Evolutionary conservation across 305 asterid genomes (phyloP).

Genomic region (Fraxinus nigra): DNA sequence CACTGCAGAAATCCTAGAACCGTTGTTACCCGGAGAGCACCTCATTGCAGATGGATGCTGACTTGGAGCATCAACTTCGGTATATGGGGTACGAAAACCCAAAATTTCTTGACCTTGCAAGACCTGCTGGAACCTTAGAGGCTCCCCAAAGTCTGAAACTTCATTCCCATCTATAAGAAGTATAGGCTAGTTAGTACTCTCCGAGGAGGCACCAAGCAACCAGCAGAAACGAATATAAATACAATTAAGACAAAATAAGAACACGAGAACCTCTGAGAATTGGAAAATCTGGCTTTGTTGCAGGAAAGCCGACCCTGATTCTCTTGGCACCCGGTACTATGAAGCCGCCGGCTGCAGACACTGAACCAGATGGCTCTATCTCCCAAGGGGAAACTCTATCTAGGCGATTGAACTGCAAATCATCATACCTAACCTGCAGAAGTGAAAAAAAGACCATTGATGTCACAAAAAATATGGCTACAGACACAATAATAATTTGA

Average conservation of each 20-base stretch:
- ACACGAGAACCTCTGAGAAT: slow-evolving; percentile 48
- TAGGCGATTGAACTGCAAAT: slow-evolving; percentile 60
- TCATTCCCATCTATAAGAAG: slow-evolving; percentile 53
- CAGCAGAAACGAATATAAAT: not conserved
- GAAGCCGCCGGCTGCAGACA: slow-evolving; percentile 56
- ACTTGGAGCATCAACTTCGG: slow-evolving; percentile 46
- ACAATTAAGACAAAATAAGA: not conserved
- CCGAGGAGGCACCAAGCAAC: not conserved
- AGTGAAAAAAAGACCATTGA: slow-evolving; percentile 7
- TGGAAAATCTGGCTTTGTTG: slow-evolving; percentile 51
- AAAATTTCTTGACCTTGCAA: slow-evolving; percentile 99
- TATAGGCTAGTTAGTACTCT: slow-evolving; percentile 1
- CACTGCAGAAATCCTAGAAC: slow-evolving; percentile 30
- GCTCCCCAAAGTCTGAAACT: slow-evolving; percentile 70
- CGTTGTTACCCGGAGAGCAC: slow-evolving; percentile 39
- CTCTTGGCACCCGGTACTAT: slow-evolving; percentile 69
- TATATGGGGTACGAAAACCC: slow-evolving; percentile 43
- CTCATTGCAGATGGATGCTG: slow-evolving; percentile 45
- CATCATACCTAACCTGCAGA: slow-evolving; percentile 93
- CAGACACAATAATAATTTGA: not conserved
- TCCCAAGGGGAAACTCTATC: slow-evolving; percentile 98
- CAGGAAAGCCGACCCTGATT: slow-evolving; percentile 58
- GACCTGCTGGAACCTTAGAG: slow-evolving; percentile 91
- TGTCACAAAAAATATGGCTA: slow-evolving; percentile 1
- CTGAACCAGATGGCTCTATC: slow-evolving; percentile 64